Percentiles rank a stretch among this genome's conserved stretches.
These are phyloP conservation scores for Cutaneotrichosporon arboriforme DNA, from an alignment of 1,284 basidiomycete genomes.

Conservation along the genomic window DNA sequence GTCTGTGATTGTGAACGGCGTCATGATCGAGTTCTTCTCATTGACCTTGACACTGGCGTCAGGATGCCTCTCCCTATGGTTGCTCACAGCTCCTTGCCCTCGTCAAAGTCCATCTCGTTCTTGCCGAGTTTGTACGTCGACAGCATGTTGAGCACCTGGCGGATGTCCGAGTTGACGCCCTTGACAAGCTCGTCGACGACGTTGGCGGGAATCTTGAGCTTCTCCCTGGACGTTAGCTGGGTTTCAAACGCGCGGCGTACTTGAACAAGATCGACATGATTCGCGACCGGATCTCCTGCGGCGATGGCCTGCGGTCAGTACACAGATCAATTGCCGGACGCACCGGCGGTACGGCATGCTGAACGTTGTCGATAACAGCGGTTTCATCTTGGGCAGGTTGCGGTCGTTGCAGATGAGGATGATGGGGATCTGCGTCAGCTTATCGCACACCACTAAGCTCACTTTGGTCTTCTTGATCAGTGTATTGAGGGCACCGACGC, in stretches of 20 bases:
- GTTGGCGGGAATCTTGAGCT: conserved; percentile 81
- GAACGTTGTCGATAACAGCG: conserved; percentile 68
- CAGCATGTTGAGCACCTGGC: conserved; percentile 95
- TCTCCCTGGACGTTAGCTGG: conserved; percentile 59
- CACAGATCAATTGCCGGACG: conserved; percentile 15
- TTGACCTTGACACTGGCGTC: conserved; percentile 69
- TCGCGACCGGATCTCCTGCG: conserved; percentile 68
- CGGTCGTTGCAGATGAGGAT: conserved; percentile 97
- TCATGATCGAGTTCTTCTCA: conserved; percentile 86
- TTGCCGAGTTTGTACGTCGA: conserved; percentile 88
- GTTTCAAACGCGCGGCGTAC: conserved; percentile 51
- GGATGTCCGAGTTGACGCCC: conserved; percentile 89
- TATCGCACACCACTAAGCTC: not conserved
- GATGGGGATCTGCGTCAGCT: conserved; percentile 69
- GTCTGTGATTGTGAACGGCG: conserved; percentile 79
- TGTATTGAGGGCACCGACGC: conserved; percentile 84
- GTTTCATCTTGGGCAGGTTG: conserved; percentile 82
- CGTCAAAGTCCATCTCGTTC: conserved; percentile 78
- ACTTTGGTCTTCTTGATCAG: conserved; percentile 92
- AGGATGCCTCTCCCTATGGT: not conserved
- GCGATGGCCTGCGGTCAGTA: conserved; percentile 60
- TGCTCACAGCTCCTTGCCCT: conserved; percentile 77
- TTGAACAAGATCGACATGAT: conserved; percentile 84
- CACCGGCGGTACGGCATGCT: conserved; percentile 72
- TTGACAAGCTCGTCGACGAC: conserved; percentile 87